Conservation (phyloP, 148 eudicot species). For the Mesembryanthemum crystallinum region DNA sequence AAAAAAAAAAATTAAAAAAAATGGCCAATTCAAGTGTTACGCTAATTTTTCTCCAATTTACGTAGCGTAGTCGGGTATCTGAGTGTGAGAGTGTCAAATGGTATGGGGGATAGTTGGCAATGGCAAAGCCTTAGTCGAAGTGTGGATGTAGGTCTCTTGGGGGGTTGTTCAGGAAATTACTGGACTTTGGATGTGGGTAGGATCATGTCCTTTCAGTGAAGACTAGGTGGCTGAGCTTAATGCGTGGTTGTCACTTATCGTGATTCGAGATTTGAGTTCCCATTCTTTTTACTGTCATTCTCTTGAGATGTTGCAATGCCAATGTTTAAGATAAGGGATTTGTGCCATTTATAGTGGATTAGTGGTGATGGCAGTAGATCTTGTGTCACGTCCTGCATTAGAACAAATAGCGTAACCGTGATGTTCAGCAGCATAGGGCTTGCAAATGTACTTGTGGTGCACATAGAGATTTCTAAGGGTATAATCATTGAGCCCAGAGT, state of each 20-base stretch:
- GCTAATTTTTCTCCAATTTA: too few relatives aligned
- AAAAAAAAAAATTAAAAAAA: too few relatives aligned
- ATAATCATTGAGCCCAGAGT: too few relatives aligned
- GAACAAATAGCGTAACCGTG: background rate
- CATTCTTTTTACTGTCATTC: background rate
- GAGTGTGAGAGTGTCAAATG: too few relatives aligned
- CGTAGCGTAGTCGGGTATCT: background rate
- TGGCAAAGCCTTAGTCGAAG: background rate
- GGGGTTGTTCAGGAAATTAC: background rate
- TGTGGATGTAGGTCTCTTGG: background rate
- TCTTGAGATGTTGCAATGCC: background rate
- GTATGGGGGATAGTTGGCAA: background rate
- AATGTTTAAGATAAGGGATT: background rate
- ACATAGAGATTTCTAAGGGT: too few relatives aligned
- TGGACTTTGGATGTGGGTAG: background rate
- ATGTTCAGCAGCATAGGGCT: background rate
- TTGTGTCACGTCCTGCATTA: background rate
- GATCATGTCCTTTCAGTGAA: background rate
- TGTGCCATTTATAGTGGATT: background rate
- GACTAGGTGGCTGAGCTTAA: constrained; percentile 1
- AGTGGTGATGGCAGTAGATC: background rate
- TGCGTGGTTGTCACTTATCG: background rate
- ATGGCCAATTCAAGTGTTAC: too few relatives aligned
- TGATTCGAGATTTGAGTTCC: background rate
- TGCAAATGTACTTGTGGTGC: too few relatives aligned